Evolutionary conservation across 306 rosid genomes (phyloP).

Genomic region (Elaeagnus macrophylla): DNA sequence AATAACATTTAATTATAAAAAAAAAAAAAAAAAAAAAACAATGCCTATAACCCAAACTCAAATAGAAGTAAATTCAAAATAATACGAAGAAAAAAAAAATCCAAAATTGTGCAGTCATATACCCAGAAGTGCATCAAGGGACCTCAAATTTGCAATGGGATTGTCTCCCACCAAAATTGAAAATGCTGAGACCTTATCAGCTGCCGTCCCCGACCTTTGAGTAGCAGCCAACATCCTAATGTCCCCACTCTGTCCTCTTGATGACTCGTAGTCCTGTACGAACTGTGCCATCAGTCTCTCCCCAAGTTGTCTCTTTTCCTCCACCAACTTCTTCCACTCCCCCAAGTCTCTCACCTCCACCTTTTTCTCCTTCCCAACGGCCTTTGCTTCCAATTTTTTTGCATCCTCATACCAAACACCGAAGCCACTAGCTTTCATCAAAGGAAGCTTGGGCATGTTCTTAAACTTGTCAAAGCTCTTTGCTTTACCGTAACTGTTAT

Average conservation of each 20-base stretch:
- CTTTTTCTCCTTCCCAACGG: constrained; percentile 51
- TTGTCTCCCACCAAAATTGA: constrained; percentile 80
- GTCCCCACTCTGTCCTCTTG: constrained; percentile 79
- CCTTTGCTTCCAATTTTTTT: constrained; percentile 52
- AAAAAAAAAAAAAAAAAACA: constrained; percentile 11
- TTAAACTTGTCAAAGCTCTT: constrained; percentile 40
- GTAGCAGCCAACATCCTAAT: constrained; percentile 75
- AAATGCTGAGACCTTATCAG: constrained; percentile 85
- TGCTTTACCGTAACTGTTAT: constrained; percentile 25
- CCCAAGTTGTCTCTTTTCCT: constrained; percentile 60
- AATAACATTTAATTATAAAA: constrained; percentile 1
- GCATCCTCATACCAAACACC: constrained; percentile 78
- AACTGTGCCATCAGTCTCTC: constrained; percentile 84
- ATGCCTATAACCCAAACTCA: neutral
- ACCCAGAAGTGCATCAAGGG: constrained; percentile 86
- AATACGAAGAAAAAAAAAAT: no score
- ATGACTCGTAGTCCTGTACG: constrained; percentile 57
- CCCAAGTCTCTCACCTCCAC: constrained; percentile 34
- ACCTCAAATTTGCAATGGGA: constrained; percentile 76
- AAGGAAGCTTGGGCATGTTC: constrained; percentile 66
- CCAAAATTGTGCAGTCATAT: neutral
- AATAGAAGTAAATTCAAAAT: neutral
- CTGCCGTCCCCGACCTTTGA: constrained; percentile 91
- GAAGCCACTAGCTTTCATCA: constrained; percentile 48
- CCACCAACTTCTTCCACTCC: constrained; percentile 63